Percentiles rank a stretch among this genome's conserved stretches.
These are phyloP conservation scores for Phytophthora pluvialis DNA, from an alignment of 352 stramenopile genomes.

Conservation along the genomic window DNA sequence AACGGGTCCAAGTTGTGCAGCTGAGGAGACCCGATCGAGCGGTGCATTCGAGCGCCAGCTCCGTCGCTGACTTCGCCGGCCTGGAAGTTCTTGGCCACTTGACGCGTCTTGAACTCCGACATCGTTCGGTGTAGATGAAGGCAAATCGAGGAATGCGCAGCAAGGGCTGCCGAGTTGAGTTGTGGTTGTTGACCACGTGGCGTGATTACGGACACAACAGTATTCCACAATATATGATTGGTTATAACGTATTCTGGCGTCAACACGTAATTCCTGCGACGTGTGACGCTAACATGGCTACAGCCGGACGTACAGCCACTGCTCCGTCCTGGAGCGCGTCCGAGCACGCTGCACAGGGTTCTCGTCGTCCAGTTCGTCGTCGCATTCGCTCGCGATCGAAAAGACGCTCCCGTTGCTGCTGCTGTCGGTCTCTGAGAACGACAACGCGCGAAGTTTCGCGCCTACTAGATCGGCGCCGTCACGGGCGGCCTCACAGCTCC, in stretches of 20 bases:
- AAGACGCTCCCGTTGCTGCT: conserved; percentile 19
- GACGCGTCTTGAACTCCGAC: conserved; percentile 31
- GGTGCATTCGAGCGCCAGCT: conserved; percentile 49
- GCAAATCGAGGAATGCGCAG: conserved; percentile 15
- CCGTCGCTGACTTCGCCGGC: conserved; percentile 49
- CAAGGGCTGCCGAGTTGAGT: neutral
- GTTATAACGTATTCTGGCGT: neutral
- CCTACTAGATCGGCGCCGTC: conserved; percentile 5
- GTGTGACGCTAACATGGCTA: conserved; percentile 18
- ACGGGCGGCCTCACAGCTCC: conserved; percentile 4
- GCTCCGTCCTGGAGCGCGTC: conserved; percentile 16
- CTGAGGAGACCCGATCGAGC: conserved; percentile 48
- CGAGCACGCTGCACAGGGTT: neutral
- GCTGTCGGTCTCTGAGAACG: conserved; percentile 30
- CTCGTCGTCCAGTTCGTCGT: conserved; percentile 7
- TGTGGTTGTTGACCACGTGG: conserved; percentile 2
- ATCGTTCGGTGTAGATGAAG: conserved; percentile 2
- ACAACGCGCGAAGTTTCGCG: conserved; percentile 16
- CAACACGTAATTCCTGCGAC: conserved; percentile 2
- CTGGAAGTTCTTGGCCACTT: conserved; percentile 52
- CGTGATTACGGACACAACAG: conserved; percentile 16
- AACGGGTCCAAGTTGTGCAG: conserved; percentile 52
- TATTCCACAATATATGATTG: conserved; percentile 3
- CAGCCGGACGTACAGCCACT: conserved; percentile 37
- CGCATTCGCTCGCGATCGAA: conserved; percentile 10